Conservation (phyloP, 106 monocot species). For the Hemerocallis citrina region DNA sequence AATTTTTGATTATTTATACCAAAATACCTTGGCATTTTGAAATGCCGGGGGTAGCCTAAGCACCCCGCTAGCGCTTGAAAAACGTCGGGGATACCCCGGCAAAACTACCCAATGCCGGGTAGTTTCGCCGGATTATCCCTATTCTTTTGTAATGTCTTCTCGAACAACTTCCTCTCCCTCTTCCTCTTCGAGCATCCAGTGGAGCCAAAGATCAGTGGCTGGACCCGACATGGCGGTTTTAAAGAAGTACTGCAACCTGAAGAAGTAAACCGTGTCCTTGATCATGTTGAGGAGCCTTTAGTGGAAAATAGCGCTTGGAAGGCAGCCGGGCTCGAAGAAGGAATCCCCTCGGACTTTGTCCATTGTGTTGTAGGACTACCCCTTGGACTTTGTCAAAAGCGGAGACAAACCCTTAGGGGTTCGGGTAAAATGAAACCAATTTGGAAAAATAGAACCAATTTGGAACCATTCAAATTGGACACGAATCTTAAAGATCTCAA, state of each 20-base stretch:
- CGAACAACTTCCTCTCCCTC: constrained; percentile 19
- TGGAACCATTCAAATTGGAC: too few species aligned
- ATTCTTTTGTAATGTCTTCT: too few species aligned
- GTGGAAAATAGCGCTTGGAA: constrained; percentile 18
- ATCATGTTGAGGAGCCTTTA: constrained; percentile 24
- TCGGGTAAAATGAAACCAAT: too few species aligned
- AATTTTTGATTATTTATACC: too few species aligned
- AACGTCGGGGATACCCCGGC: too few species aligned
- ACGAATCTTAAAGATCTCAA: too few species aligned
- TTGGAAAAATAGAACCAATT: too few species aligned
- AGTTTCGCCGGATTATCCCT: too few species aligned
- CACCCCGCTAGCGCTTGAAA: too few species aligned
- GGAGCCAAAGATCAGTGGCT: neutral
- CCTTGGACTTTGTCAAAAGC: constrained; percentile 13
- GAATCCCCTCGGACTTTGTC: constrained; percentile 24
- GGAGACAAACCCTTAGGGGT: neutral
- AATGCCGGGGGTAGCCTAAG: too few species aligned
- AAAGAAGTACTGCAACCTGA: constrained; percentile 5
- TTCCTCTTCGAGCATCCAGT: neutral
- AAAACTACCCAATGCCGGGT: too few species aligned
- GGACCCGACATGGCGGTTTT: neutral
- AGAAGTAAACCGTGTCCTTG: constrained; percentile 13
- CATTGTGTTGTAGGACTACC: constrained; percentile 31
- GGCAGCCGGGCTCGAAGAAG: constrained; percentile 6
- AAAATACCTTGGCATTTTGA: too few species aligned